These are phyloP conservation scores for Inga oerstediana DNA, from an alignment of 306 rosid genomes.

Conservation along the genomic window DNA sequence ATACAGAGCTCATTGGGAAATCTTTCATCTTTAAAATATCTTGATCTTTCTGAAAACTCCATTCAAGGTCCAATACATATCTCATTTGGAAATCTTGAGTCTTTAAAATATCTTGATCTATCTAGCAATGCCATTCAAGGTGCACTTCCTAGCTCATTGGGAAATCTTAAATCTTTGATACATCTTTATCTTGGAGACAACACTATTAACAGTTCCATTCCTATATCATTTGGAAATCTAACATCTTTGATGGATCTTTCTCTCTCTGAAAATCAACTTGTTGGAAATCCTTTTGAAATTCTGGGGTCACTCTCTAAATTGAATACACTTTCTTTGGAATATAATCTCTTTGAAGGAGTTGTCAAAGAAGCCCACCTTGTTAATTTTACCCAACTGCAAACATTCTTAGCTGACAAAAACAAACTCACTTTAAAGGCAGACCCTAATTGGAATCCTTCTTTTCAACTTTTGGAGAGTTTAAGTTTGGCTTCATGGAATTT, in stretches of 20 bases:
- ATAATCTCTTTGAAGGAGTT: background rate
- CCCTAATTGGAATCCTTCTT: too few species aligned
- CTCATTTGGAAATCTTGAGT: background rate
- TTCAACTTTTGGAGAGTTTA: too few species aligned
- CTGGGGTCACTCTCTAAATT: background rate
- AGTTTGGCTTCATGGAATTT: too few species aligned
- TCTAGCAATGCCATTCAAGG: too few species aligned
- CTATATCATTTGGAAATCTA: too few species aligned
- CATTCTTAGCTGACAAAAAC: too few species aligned
- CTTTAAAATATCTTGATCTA: background rate
- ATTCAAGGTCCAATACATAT: background rate
- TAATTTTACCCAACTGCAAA: background rate
- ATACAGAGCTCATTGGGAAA: too few species aligned
- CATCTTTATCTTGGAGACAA: too few species aligned
- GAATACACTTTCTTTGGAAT: accelerated
- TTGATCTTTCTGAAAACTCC: background rate
- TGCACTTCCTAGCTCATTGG: background rate
- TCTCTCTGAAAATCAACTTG: background rate
- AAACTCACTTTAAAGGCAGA: too few species aligned
- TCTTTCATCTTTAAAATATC: too few species aligned
- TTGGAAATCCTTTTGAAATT: background rate
- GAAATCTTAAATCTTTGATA: background rate
- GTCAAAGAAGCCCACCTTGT: conserved; percentile 28
- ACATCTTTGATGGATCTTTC: background rate
- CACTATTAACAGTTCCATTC: too few species aligned